These are phyloP conservation scores for Pyrrhoderma lamaoense DNA, from an alignment of 1,284 basidiomycete genomes.

Conservation along the genomic window DNA sequence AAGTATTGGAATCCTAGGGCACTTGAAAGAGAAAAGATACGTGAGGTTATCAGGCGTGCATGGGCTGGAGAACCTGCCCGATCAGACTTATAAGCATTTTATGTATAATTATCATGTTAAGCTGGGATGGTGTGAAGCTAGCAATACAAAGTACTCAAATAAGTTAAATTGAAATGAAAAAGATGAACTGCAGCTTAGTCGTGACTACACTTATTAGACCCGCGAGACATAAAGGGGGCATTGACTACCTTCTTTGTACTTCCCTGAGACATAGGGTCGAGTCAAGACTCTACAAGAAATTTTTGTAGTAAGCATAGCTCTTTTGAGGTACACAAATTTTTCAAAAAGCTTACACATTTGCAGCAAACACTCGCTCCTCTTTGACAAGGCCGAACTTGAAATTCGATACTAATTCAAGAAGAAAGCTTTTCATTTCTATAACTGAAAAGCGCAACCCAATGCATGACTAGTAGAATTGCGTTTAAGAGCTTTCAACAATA, in stretches of 20 bases:
- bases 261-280: constrained; percentile 57
- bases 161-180: not conserved
- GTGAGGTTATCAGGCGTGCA: constrained; percentile 22
- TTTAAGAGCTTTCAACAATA: constrained; percentile 1
- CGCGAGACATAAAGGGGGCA: constrained; percentile 52
- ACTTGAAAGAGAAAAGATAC: constrained; percentile 31
- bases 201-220: not conserved
- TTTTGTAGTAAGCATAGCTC: no score
- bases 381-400: constrained; percentile 52
- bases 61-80: constrained; percentile 23
- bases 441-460: constrained; percentile 73
- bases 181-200: no score
- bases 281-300: constrained; percentile 70
- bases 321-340: no score
- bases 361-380: constrained; percentile 50
- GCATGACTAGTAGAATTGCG: constrained; percentile 48
- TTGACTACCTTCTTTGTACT: constrained; percentile 57
- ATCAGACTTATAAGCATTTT: constrained; percentile 15
- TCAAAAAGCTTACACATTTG: constrained; percentile 72
- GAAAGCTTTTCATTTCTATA: constrained; percentile 72
- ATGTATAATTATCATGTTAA: not conserved
- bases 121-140: not conserved
- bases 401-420: constrained; percentile 59
- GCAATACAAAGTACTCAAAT: not conserved
- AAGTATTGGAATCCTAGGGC: constrained; percentile 39